Evolutionary conservation across 345 rosid genomes (phyloP).

Genomic region (Syzygium jambos): DNA sequence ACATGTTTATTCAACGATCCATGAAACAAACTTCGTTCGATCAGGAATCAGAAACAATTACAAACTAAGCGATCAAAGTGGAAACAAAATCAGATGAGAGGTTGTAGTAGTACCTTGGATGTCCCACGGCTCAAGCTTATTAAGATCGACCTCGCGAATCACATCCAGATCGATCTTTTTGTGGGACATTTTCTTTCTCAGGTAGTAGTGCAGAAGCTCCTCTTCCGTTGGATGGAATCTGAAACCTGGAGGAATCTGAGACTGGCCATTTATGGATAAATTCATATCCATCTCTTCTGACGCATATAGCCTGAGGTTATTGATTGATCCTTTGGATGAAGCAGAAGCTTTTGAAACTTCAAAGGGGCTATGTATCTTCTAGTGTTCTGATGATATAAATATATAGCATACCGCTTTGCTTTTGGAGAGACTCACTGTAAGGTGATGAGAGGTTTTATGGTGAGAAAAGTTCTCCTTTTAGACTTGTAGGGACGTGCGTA

Average conservation of each 20-base stretch:
- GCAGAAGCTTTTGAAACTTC: neutral
- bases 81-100: neutral
- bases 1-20: neutral
- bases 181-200: constrained; percentile 76
- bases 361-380: neutral
- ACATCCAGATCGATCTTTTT: constrained; percentile 93
- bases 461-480: neutral
- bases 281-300: constrained; percentile 22
- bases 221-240: constrained; percentile 97
- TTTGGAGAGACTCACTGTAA: neutral
- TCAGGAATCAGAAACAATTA: neutral
- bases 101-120: constrained; percentile 52
- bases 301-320: neutral
- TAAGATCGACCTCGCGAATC: constrained; percentile 96
- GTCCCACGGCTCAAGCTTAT: constrained; percentile 99
- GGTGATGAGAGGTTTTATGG: neutral
- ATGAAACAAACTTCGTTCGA: neutral
- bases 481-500: neutral
- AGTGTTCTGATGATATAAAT: neutral
- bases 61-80: neutral
- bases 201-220: constrained; percentile 92
- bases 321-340: neutral
- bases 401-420: neutral
- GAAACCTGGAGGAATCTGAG: constrained; percentile 98
- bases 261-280: constrained; percentile 86